A percentile compares a stretch with the other conserved stretches of the same genome.
These are phyloP conservation scores for Adansonia digitata DNA, from an alignment of 345 rosid species.

Conservation along the genomic window DNA sequence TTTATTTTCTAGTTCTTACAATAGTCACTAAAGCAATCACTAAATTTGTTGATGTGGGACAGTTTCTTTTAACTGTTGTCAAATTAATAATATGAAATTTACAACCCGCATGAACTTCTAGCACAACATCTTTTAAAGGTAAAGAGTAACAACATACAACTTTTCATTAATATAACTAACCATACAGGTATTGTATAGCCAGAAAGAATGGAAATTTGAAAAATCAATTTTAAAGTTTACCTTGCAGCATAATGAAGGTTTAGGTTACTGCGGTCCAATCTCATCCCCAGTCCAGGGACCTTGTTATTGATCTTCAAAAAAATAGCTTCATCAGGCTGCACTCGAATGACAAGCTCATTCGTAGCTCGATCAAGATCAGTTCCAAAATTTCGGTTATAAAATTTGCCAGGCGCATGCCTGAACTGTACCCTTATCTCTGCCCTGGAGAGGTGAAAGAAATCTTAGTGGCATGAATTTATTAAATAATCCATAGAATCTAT, in stretches of 20 bases:
- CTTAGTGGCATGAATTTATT: slow-evolving; percentile 1
- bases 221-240: slow-evolving; percentile 25
- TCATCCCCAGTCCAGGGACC: slow-evolving; percentile 98
- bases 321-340: slow-evolving; percentile 96
- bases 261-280: slow-evolving; percentile 81
- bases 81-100: neutral
- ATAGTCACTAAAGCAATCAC: neutral
- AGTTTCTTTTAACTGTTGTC: neutral
- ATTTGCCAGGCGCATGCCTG: slow-evolving; percentile 93
- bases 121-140: neutral
- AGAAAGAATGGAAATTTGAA: neutral
- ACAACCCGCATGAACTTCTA: neutral
- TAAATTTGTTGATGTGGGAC: neutral
- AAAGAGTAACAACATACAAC: neutral
- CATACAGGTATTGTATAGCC: no score
- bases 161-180: neutral
- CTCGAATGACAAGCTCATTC: slow-evolving; percentile 91
- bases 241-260: slow-evolving; percentile 91
- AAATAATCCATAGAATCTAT: neutral
- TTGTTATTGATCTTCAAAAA: slow-evolving; percentile 94
- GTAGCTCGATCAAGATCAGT: slow-evolving; percentile 80
- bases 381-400: slow-evolving; percentile 71
- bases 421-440: slow-evolving; percentile 98
- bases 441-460: slow-evolving; percentile 29
- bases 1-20: neutral